Conservation (phyloP, 2,329 filamentous ascomycete species). For the Exserohilum turcica region DNA sequence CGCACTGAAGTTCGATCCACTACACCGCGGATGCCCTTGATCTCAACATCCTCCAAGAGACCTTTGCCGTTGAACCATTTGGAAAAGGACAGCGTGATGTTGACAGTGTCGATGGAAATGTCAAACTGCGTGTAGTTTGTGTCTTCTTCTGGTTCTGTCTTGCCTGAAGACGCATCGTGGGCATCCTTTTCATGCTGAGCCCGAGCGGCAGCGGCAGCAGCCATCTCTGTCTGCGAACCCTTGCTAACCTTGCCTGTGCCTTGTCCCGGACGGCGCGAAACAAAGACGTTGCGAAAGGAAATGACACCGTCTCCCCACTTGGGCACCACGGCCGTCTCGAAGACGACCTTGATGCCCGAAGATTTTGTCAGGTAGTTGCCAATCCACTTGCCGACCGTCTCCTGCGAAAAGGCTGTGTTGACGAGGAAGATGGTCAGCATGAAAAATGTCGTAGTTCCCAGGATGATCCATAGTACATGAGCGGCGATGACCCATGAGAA, state of each 20-base stretch:
- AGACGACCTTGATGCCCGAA: conserved; percentile 89
- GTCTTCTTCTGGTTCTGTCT: conserved; percentile 70
- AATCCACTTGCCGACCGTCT: conserved; percentile 90
- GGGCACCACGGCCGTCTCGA: conserved; percentile 96
- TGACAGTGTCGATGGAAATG: conserved; percentile 90
- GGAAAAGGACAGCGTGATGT: conserved; percentile 94
- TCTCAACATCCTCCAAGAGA: conserved; percentile 85
- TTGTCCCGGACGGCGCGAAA: conserved; percentile 87
- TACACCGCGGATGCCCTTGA: conserved; percentile 90
- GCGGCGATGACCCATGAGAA: conserved; percentile 94
- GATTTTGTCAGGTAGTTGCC: conserved; percentile 95
- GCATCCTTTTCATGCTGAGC: conserved; percentile 53
- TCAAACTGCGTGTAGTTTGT: conserved; percentile 99
- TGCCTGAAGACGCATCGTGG: conserved; percentile 42
- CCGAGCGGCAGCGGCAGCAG: conserved; percentile 80
- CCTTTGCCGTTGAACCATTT: conserved; percentile 99
- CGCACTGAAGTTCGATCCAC: conserved; percentile 85
- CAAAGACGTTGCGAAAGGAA: conserved; percentile 94
- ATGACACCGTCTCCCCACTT: conserved; percentile 96
- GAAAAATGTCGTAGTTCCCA: conserved; percentile 97
- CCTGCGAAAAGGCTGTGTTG: conserved; percentile 96
- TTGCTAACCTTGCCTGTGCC: conserved; percentile 83
- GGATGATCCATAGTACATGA: conserved; percentile 92
- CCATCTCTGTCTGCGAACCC: conserved; percentile 82
- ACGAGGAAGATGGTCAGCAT: conserved; percentile 87